These are phyloP conservation scores for Scenedesmus sp. DNA, from an alignment of 163 green algal genomes.

Conservation along the genomic window DNA sequence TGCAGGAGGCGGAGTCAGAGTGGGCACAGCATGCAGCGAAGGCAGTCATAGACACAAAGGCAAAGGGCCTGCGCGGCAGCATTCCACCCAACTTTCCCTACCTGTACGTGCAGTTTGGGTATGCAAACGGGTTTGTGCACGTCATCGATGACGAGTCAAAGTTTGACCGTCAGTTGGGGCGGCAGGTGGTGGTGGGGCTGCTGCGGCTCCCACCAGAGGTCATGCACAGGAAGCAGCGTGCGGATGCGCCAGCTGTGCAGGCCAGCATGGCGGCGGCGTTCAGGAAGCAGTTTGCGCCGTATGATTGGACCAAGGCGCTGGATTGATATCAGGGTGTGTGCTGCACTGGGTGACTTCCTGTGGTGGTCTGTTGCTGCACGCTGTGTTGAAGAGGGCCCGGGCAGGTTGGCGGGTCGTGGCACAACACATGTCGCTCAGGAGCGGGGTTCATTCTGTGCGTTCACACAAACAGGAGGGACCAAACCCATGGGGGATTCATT, in stretches of 20 bases:
- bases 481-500: no score
- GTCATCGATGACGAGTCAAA: conserved; percentile 95
- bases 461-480: no score
- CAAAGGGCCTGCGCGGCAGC: conserved; percentile 89
- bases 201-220: conserved; percentile 79
- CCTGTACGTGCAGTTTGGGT: conserved; percentile 93
- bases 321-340: not conserved
- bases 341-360: no score
- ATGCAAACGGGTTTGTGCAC: conserved; percentile 89
- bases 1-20: conserved; percentile 93
- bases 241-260: conserved; percentile 26
- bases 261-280: conserved; percentile 29
- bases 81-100: conserved; percentile 98
- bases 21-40: conserved; percentile 97
- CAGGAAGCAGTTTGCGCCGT: conserved; percentile 63
- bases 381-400: no score
- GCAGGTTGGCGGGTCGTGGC: no score
- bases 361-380: not conserved
- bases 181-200: conserved; percentile 79
- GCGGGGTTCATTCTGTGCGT: no score
- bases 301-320: conserved; percentile 65
- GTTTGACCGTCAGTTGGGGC: conserved; percentile 86
- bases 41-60: conserved; percentile 92
- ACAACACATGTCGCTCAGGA: no score
- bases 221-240: conserved; percentile 67